Base-by-base conservation (phyloP, 331 rosid genomes). In the Saraca asoca region DNA sequence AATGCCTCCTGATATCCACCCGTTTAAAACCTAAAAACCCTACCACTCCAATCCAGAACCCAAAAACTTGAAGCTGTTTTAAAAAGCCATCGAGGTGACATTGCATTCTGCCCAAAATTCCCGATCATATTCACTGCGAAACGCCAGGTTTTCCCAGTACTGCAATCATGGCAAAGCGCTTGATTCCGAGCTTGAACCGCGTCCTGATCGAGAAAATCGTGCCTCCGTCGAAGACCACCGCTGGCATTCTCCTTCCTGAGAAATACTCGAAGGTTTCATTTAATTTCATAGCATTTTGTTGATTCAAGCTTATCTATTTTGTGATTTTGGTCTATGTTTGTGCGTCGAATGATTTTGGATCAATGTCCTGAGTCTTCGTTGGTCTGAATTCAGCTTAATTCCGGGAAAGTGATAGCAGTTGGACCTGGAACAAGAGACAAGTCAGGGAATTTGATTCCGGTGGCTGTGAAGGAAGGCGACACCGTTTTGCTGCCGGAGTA, bases 401-500 rank as follows among this genome's bases (percentile, higher is more conserved):
- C 98, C 0, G 98, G 98, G 7, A 89, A 82, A 73, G 98, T 89
- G 49, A 48, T 89, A 8, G 91, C 96, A 0, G 96, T 87, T n/a
- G 98, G 96, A 19, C 91, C 98, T 2, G 98, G 98, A 57, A 35
- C 86, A 4, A 82, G 83, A 12, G 95, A 89, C 58, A 85, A 48
- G 51, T 14, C 77, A 0, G 96, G 98, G 58, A 83, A 89, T 71
- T 37, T 82, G 79, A 73, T 89, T 68, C 96, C 98, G 2, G 87
- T 87, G 44, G 48, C 83, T 2, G 83, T 89, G 17, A 92, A 85
- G 31, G 93, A 89, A 61, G 98, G 96, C 0, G 95, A 92, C 24
- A 88, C 81, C 7, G 98, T 92, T 71, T 87, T 92, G 45, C 82
- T 92, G 77, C 96, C 98, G 2, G 98, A 92, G 9, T 92, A 83